These are phyloP conservation scores for Coemansia sp. DNA, from an alignment of 192 early-diverging fungal species.

Conservation along the genomic window DNA sequence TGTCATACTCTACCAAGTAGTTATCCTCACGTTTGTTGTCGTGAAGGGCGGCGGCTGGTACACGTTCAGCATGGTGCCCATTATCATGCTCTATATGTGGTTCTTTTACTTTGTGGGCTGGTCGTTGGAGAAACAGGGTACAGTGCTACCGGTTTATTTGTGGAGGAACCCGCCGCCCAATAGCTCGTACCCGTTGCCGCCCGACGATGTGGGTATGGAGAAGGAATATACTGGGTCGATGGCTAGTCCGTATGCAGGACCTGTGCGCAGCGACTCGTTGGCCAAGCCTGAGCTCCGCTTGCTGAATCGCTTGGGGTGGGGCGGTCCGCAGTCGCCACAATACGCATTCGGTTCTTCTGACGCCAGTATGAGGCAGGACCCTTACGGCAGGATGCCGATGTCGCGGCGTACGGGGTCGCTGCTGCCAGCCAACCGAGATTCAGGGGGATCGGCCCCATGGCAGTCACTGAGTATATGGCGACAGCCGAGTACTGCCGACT, in stretches of 20 bases:
- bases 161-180: slow-evolving; percentile 53
- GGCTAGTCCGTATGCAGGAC: slow-evolving; percentile 6
- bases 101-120: slow-evolving; percentile 49
- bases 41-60: slow-evolving; percentile 56
- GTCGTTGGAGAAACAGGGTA: slow-evolving; percentile 46
- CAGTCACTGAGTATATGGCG: not conserved
- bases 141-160: slow-evolving; percentile 42
- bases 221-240: slow-evolving; percentile 1
- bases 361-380: not conserved
- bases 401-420: slow-evolving; percentile 8
- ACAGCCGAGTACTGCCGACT: not conserved
- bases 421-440: not conserved
- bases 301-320: slow-evolving; percentile 2
- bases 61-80: slow-evolving; percentile 45
- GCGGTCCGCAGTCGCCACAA: slow-evolving; percentile 1
- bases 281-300: slow-evolving; percentile 3
- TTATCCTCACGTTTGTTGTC: slow-evolving; percentile 62
- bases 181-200: slow-evolving; percentile 50
- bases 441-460: not conserved
- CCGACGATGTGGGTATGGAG: slow-evolving; percentile 4
- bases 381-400: not conserved
- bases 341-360: slow-evolving; percentile 1
- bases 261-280: not conserved
- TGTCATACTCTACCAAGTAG: slow-evolving; percentile 67
- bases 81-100: slow-evolving; percentile 40